phyloP scores from a whole-genome alignment of 768 basidiomycete genomes.

The Pulveroboletus frians region DNA sequence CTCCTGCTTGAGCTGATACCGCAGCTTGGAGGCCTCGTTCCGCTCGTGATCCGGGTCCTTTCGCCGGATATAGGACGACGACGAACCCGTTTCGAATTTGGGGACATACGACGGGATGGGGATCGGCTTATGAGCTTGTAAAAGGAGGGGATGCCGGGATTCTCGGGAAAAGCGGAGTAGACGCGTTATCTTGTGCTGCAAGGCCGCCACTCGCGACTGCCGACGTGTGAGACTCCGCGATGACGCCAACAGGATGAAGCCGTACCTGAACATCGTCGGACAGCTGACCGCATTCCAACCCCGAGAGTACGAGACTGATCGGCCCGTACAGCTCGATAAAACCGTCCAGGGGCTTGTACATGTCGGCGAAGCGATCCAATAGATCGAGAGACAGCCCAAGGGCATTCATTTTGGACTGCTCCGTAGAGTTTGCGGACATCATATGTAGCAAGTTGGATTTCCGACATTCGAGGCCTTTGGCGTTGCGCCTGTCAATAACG shows the following conservation, averaged over 20 bases:
- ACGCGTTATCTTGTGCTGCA: conserved; percentile 49
- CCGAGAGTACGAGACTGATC: conserved; percentile 50
- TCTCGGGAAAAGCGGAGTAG: conserved; percentile 69
- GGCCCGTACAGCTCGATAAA: conserved; percentile 86
- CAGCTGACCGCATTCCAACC: conserved; percentile 43
- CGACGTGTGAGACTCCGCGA: conserved; percentile 9
- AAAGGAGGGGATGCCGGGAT: conserved; percentile 68
- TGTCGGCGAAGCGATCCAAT: conserved; percentile 61
- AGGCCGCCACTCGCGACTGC: conserved; percentile 44
- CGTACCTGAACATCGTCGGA: conserved; percentile 53
- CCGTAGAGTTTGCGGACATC: conserved; percentile 32
- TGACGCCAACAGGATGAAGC: not conserved
- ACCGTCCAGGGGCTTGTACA: conserved; percentile 72
- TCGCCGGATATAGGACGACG: conserved; percentile 69
- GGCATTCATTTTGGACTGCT: conserved; percentile 71
- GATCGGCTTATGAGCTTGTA: conserved; percentile 95
- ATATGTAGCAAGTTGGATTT: conserved; percentile 48
- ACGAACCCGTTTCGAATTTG: conserved; percentile 79
- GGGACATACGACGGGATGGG: conserved; percentile 92
- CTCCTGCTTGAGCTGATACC: conserved; percentile 89
- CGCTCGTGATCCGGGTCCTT: conserved; percentile 93
- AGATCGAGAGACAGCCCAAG: conserved; percentile 60
- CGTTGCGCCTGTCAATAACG: conserved; percentile 37
- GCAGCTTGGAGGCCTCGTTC: conserved; percentile 80
- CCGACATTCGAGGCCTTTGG: conserved; percentile 34